These are phyloP conservation scores for Pulveroboletus sp. DNA, from an alignment of 768 basidiomycete species.

Conservation along the genomic window DNA sequence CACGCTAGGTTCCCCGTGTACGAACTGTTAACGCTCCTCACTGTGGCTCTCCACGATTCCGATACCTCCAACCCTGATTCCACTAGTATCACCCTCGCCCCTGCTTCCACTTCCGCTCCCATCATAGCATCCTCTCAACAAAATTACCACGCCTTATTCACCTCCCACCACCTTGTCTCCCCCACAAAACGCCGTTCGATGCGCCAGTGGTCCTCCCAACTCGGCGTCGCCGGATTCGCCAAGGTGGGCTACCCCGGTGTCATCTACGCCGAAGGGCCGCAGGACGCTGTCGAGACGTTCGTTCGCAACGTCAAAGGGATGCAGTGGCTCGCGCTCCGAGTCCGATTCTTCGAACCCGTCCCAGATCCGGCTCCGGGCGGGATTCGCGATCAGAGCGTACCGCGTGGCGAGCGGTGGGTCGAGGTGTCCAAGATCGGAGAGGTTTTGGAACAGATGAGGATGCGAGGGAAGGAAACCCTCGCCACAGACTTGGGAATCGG, in stretches of 20 bases:
- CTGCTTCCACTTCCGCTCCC: not conserved
- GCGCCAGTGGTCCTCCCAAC: constrained; percentile 51
- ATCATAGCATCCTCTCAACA: not conserved
- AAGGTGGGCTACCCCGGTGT: constrained; percentile 75
- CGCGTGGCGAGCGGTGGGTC: constrained; percentile 37
- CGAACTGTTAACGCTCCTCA: constrained; percentile 52
- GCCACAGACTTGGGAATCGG: constrained; percentile 68
- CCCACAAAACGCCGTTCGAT: constrained; percentile 57
- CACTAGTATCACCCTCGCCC: not conserved
- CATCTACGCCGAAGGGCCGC: constrained; percentile 63
- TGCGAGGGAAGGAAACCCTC: constrained; percentile 49
- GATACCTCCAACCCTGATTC: too few relatives aligned
- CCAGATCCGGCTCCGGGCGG: not conserved
- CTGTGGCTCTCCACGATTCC: constrained; percentile 55
- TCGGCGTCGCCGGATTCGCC: constrained; percentile 59
- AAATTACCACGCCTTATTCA: constrained; percentile 58
- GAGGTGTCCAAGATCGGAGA: constrained; percentile 70
- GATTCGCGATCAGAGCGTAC: not conserved
- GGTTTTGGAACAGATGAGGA: constrained; percentile 63
- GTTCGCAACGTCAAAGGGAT: constrained; percentile 63
- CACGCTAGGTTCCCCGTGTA: constrained; percentile 55
- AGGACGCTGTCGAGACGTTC: constrained; percentile 56
- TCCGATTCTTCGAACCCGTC: constrained; percentile 53
- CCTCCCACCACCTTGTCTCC: constrained; percentile 70
- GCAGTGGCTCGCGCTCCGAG: constrained; percentile 72